These are phyloP conservation scores for Fusarium nurragi DNA, from an alignment of 2,329 filamentous ascomycete genomes.

Conservation along the genomic window DNA sequence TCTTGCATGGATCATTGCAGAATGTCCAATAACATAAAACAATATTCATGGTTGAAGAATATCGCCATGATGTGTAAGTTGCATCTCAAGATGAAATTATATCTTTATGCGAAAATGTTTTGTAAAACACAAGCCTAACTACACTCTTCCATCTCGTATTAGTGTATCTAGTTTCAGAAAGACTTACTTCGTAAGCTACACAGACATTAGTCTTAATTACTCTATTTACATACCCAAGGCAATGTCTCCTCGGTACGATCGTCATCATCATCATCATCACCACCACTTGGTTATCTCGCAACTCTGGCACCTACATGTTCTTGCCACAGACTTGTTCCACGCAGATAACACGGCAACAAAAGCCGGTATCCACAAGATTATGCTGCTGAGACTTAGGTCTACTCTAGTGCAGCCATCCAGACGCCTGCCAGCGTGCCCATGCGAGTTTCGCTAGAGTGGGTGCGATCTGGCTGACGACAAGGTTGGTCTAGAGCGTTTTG, in stretches of 20 bases:
- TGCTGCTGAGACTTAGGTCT: conserved; percentile 20
- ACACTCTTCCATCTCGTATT: too few relatives aligned
- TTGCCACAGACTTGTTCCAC: conserved; percentile 1
- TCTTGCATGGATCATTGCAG: conserved; percentile 6
- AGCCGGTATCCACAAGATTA: conserved; percentile 12
- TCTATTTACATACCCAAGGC: neutral
- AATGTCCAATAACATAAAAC: neutral
- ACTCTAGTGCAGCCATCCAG: conserved; percentile 21
- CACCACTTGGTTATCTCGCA: conserved; percentile 1
- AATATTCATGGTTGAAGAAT: neutral
- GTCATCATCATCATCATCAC: neutral
- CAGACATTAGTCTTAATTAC: too few relatives aligned
- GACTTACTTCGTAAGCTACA: too few relatives aligned
- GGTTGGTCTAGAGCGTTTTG: conserved; percentile 36
- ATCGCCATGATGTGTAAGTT: neutral
- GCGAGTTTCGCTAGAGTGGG: conserved; percentile 25
- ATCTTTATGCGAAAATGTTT: too few relatives aligned
- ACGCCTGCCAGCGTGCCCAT: conserved; percentile 23
- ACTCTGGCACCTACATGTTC: neutral
- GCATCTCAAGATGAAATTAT: too few relatives aligned
- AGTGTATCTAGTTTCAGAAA: too few relatives aligned
- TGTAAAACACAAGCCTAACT: too few relatives aligned
- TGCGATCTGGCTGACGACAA: conserved; percentile 33
- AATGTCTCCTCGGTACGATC: neutral
- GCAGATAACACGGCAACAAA: conserved; percentile 42